phyloP scores from a whole-genome alignment of 352 stramenopile species.

The Thalassiosira delicatula region DNA sequence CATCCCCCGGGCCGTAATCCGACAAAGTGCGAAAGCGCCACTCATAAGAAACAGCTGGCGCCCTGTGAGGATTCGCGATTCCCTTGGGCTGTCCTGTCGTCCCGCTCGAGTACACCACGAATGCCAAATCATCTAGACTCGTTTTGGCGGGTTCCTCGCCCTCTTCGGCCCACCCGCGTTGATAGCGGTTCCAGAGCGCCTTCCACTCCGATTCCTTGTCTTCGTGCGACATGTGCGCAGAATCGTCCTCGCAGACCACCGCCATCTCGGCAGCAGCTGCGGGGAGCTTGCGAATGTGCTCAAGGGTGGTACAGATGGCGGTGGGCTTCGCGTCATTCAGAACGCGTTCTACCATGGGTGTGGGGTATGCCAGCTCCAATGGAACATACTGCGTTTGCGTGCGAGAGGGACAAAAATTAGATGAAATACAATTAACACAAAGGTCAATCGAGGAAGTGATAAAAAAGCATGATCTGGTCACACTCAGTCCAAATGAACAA shows the following conservation, averaged over 20 bases:
- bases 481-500: too few species aligned
- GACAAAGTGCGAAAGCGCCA: conserved; percentile 87
- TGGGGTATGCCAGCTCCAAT: conserved; percentile 87
- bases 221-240: conserved; percentile 33
- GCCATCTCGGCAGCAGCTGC: conserved; percentile 73
- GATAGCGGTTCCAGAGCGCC: conserved; percentile 56
- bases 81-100: conserved; percentile 92
- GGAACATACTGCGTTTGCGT: conserved; percentile 88
- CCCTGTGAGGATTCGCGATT: conserved; percentile 92
- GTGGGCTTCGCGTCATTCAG: conserved; percentile 89
- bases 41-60: conserved; percentile 91
- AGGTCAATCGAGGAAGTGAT: too few species aligned
- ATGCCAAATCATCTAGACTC: conserved; percentile 89
- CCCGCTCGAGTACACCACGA: conserved; percentile 92
- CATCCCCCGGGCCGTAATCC: conserved; percentile 80
- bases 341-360: conserved; percentile 88
- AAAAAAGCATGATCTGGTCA: too few species aligned
- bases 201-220: conserved; percentile 36
- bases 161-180: conserved; percentile 84
- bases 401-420: conserved; percentile 26
- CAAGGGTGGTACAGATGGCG: conserved; percentile 87
- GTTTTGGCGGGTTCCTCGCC: conserved; percentile 78
- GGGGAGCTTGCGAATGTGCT: conserved; percentile 53
- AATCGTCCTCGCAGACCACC: conserved; percentile 52
- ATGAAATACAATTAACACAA: neutral